Evolutionary conservation across 768 basidiomycete genomes (phyloP), one percentile per base, ranked within the genome.

Genomic region (Clavaria fumosa): DNA sequence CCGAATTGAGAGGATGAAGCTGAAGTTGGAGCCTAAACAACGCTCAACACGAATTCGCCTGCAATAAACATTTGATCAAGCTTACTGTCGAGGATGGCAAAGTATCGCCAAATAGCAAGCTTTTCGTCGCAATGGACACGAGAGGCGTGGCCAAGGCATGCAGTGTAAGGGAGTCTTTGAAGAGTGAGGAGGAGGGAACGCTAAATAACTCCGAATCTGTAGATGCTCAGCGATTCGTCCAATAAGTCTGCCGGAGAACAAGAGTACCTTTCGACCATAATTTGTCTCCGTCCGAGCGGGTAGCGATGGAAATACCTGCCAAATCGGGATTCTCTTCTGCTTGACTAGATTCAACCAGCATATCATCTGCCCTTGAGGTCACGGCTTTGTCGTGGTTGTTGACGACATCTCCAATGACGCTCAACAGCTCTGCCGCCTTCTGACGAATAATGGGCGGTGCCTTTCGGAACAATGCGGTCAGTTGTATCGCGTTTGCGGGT

Each of bases 371-470:
- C 20, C 18, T 12, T 12, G 37, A 22, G 23, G 27, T n/a, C 22
- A 27, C 22, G 26, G 28, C 15, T 7, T 7, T 11, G 21, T 34
- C 22, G 14, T 35, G 31, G 17, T 11, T 30, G 7, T 18, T 35
- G 19, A 74, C 53, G 7, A 69, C 65, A 7, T 59, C 61, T 36
- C 62, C 65, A 19, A 91, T 68, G n/a, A 70, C 63, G 26, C 68
- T 67, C 24, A 78, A 55, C 27, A 85, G 57, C 49, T 84, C 83
- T 43, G 67, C 71, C 5, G 69, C 68, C 19, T 73, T 63, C 35
- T 64, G 62, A 41, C 72, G 68, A 14, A 85, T 59, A 2, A 83
- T 59, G n/a, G 72, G 66, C 9, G 79, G 77, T 3, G 77, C 61
- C 3, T 65, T 62, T 39, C 60, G 63, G 48, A 85, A 77, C 19